Percentiles rank a stretch among this genome's conserved stretches.
These are phyloP conservation scores for Leptomonas pyrrhocoris DNA, from an alignment of 208 protist species.

Conservation along the genomic window DNA sequence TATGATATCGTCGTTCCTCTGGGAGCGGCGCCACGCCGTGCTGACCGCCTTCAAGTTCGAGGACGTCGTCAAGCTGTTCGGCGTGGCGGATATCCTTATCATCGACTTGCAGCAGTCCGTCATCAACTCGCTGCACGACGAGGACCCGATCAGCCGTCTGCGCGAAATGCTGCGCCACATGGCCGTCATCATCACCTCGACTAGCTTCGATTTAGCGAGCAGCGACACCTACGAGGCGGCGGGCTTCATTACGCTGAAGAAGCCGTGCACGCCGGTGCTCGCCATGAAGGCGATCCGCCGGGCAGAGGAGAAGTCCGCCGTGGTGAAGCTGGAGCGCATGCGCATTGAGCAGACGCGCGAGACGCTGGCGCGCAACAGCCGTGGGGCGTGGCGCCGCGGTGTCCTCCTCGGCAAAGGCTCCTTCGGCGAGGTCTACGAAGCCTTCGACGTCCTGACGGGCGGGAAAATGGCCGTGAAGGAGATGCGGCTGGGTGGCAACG, in stretches of 20 bases:
- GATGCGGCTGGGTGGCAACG: conserved; percentile 66
- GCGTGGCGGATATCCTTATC: conserved; percentile 86
- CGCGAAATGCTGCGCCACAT: conserved; percentile 80
- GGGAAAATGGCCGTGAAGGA: conserved; percentile 92
- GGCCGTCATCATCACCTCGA: conserved; percentile 80
- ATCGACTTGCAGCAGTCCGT: conserved; percentile 86
- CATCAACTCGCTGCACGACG: conserved; percentile 38
- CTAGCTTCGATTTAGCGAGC: conserved; percentile 60
- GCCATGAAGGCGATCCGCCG: conserved; percentile 68
- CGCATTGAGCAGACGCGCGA: conserved; percentile 77
- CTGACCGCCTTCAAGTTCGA: conserved; percentile 71
- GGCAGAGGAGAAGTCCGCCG: conserved; percentile 80
- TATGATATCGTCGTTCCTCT: conserved; percentile 88
- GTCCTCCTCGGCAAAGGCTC: conserved; percentile 83
- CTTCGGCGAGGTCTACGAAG: conserved; percentile 89
- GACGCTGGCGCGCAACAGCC: conserved; percentile 83
- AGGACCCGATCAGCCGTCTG: conserved; percentile 74
- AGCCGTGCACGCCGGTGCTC: conserved; percentile 84
- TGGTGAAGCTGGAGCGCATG: conserved; percentile 75
- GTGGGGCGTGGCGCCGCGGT: conserved; percentile 76
- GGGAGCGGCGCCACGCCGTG: conserved; percentile 88
- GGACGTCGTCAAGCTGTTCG: conserved; percentile 72
- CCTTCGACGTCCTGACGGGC: conserved; percentile 80
- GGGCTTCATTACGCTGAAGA: conserved; percentile 85
- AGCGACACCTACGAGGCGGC: conserved; percentile 72